Base-by-base conservation (phyloP, 2,329 filamentous ascomycete species). In the Pseudogymnoascus sp. region DNA sequence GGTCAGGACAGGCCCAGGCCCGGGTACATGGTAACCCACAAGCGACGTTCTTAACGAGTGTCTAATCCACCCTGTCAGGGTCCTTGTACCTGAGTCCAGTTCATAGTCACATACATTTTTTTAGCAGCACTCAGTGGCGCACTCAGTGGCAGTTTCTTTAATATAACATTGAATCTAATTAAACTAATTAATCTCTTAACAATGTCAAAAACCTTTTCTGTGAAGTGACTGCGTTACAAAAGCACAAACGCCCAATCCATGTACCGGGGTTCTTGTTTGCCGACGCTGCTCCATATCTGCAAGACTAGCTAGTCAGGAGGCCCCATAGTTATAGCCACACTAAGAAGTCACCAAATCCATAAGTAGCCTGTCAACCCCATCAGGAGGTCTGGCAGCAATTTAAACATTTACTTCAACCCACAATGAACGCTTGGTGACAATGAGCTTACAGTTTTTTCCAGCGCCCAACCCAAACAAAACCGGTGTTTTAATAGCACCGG, bases 401-500 rank as follows among this genome's bases (percentile, higher is more conserved):
- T 33, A 12, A 55, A 11, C 49, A 33, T 19, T 35, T 33, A 55
- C 4, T 52, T 52, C 45, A 19, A 12, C 26, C 14, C 8, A 52
- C n/a, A 55, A 55, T 55, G 26, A 55, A 55, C 26, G 16, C n/a
- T 31, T 26, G 3, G 16, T 31, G 26, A 31, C 49, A 8, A 55
- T 55, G 49, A 55, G 49, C 29, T 21, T 55, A 33, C n/a, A 21
- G 3, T 55, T 55, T 19, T 55, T 55, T 21, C n/a, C 49, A 33
- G 49, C 49, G 7, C 49, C 29, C 29, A 55, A 19, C 29, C 29
- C 29, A 11, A 55, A 55, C 49, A 55, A 55, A 21, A 64, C 64
- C 6, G 68, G 68, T 2, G 67, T 69, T 4, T 63, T 71, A 1
- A 62, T 71, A 6, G 41, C 70, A 8, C 69, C 69, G 7, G 69